Evolutionary conservation across 345 rosid genomes (phyloP).

Genomic region (Brassica rapa): DNA sequence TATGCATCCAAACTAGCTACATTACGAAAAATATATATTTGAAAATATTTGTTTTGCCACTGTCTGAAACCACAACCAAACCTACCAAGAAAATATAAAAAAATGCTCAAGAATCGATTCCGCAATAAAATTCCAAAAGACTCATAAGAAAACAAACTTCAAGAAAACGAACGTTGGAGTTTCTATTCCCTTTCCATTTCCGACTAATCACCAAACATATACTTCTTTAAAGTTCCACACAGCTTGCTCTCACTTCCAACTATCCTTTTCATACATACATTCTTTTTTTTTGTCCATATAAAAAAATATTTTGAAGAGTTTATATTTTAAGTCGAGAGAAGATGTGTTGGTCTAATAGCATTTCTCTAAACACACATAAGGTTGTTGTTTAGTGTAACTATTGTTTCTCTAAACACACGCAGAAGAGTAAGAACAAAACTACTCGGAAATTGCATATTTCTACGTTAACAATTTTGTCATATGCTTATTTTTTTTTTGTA

Average conservation of each 20-base stretch:
- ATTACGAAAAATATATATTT: neutral
- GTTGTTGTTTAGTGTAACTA: neutral
- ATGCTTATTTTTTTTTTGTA: too few relatives aligned
- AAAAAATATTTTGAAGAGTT: neutral
- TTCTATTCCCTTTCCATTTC: constrained; percentile 36
- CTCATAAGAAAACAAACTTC: neutral
- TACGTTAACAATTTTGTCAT: neutral
- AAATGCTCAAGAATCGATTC: constrained; percentile 2
- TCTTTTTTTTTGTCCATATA: neutral
- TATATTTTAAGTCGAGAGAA: constrained; percentile 4
- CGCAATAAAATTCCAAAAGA: constrained; percentile 13
- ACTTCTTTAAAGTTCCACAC: constrained; percentile 25
- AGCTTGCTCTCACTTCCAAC: constrained; percentile 34
- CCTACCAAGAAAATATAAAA: constrained; percentile 10
- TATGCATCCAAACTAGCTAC: neutral
- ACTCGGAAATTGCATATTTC: neutral
- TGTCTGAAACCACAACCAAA: constrained; percentile 27
- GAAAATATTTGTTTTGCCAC: neutral
- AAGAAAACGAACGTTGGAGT: constrained; percentile 34
- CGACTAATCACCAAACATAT: constrained; percentile 26
- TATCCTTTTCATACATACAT: constrained; percentile 18
- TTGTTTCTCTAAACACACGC: neutral
- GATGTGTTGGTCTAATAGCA: constrained; percentile 5
- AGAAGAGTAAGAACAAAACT: neutral
- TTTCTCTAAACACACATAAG: constrained; percentile 6